Base-by-base conservation (phyloP, 768 basidiomycete genomes). In the Lentinula edodes region DNA sequence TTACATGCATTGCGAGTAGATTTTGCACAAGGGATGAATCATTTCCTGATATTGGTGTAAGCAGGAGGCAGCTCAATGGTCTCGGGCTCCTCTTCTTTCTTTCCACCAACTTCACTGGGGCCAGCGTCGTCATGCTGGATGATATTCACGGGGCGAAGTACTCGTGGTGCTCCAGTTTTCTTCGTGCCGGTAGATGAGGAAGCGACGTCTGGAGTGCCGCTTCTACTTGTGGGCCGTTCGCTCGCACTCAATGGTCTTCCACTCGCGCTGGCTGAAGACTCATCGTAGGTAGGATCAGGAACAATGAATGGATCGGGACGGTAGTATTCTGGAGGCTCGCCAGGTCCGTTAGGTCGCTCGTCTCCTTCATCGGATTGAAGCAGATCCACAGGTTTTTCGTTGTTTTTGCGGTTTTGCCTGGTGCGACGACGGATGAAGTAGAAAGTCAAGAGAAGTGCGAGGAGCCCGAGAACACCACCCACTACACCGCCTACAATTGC, bases 71-170 rank as follows among this genome's bases (percentile, higher is more conserved):
- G 78, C 72, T 93, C 91, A 51, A 93, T 83, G 46, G 90, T 91
- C 72, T 90, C 91, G 15, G 82, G 69, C 64, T 84, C 82, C 16
- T 75, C 78, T 7, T 73, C 74, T 1, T 72, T 74, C 15, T 68
- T 72, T 48, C 70, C 70, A 60, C 54, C 67, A 45, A 58, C 64
- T 62, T 70, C 72, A 61, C 79, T 80, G 5, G 85, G 81, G 1
- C 91, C 91, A 0, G 89, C 91, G 69, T 93, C 91, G 64, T 92
- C 90, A 66, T 93, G 91, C 72, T 93, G 91, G 50, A 93, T 81
- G 67, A 91, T 83, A 68, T 93, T 92, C 38, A 93, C 84, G 0
- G 89, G 80, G 51, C 90, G 76, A 74, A 91, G 74, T 63, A 73
- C 76, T 42, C 86, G 77, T 58, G 80, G 71, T 43, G 69, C 76